Base-by-base conservation (phyloP, 495 filamentous ascomycete genomes). In the Penicillium waksmanii region DNA sequence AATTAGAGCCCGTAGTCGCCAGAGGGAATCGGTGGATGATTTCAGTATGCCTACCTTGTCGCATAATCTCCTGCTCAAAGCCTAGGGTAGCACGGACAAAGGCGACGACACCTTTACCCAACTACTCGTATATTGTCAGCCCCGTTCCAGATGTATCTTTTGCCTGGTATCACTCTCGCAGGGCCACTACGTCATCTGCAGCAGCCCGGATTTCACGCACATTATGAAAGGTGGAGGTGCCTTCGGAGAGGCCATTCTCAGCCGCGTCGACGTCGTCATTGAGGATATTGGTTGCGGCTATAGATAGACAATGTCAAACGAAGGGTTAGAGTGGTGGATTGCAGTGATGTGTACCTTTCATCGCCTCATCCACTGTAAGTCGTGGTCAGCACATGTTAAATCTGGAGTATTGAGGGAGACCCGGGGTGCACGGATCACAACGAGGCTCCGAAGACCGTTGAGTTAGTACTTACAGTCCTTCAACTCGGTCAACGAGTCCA, bases 11-110 rank as follows among this genome's bases (percentile, higher is more conserved):
- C 17, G 57, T 23, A 23, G 43, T 34, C 53, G 34, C 35, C 2
- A 36, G 27, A 25, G 47, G 25, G 12, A 10, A 50, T 50, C 47
- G n/a, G 12, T 9, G 8, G 10, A 11, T 18, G 23, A 21, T 8
- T 15, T 15, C 7, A n/a, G 15, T 13, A 13, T 9, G 27, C 49
- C 31, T 18, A 87, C 86, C 86, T 78, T 96, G 87, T 59, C 85
- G 85, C 90, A 98, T 96, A 55, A 96, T 80, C n/a, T 95, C 91
- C 63, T 93, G 90, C 73, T 98, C 95, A 67, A 97, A 96, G 5
- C 96, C 94, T 10, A 98, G 76, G 12, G 93, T 89, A 42, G 93
- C 93, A 62, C 85, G 81, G 66, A 98, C 87, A 64, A 98, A 97
- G 33, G 83, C 84, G 43, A 93, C 85, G 27, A 96, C 84, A 38